Base-by-base conservation (phyloP, 1,284 basidiomycete genomes). In the Leccinum fuscescens region DNA sequence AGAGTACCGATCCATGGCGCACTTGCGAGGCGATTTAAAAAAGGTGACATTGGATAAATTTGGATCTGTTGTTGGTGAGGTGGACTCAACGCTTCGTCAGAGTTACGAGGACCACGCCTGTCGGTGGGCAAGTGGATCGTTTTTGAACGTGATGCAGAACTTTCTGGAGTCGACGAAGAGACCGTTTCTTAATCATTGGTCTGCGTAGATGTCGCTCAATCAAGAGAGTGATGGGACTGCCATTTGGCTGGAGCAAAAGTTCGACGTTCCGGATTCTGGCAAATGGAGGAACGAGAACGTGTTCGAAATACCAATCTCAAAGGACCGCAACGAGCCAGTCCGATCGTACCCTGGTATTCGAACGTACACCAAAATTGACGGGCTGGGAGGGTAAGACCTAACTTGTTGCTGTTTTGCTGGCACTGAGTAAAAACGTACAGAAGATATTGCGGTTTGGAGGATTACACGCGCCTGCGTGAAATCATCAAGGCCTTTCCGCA, bases 241-340 rank as follows among this genome's bases (percentile, higher is more conserved):
- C 3, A 89, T 90, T 48, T 91, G 89, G 89, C 65, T 90, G 51
- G 85, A 90, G 67, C 79, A 79, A 64, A 91, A 91, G 72, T 89
- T 90, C 63, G 78, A 85, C 62, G 79, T 89, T 15, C 86, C 86
- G 0, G 70, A 76, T 3, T 86, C 86, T 1, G 88, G 88, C 3
- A 63, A 72, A 42, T 90, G 87, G 87, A 74, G 75, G 9, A 78
- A 79, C 12, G 86, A 86, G 63, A 73, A 69, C 6, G 75, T 86
- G 2, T 90, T 88, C 69, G 80, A 83, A 17, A 85, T 89, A 51
- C 83, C 78, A 6, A 27, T 72, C 14, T 57, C 70, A 3, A 52
- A 53, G 24, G 53, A 56, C 4, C 56, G 49, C 44, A 51, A 22
- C 8, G 63, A 68, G 8, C 12, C 37, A n/a, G 55, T 33, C 2